A percentile compares a stretch with the other conserved stretches of the same genome.
These are phyloP conservation scores for Pseudognaphalium luteoalbum DNA, from an alignment of 129 eudicot genomes.

Conservation along the genomic window DNA sequence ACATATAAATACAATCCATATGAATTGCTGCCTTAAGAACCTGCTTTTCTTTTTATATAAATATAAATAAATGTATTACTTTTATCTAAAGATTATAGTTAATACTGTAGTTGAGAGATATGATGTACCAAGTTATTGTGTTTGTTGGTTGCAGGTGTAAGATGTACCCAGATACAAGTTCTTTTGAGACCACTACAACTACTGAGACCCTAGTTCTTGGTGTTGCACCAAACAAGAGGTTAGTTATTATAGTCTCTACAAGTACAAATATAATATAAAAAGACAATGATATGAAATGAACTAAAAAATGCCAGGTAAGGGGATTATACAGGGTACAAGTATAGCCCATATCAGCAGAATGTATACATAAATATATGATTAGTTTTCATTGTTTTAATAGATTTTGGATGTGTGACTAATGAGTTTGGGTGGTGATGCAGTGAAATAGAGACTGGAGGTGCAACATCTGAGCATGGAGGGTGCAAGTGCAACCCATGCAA, in stretches of 20 bases:
- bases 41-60: too few species aligned
- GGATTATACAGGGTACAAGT: not conserved
- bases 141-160: slow-evolving; percentile 11
- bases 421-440: not conserved
- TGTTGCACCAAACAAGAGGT: not conserved
- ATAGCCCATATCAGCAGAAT: not conserved
- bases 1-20: too few species aligned
- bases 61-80: too few species aligned
- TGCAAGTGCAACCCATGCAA: slow-evolving; percentile 17
- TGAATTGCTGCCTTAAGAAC: too few species aligned
- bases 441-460: not conserved
- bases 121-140: not conserved
- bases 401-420: not conserved
- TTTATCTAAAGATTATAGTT: not conserved
- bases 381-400: not conserved
- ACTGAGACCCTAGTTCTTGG: not conserved
- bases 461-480: slow-evolving; percentile 2
- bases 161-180: slow-evolving; percentile 18
- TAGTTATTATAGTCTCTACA: too few species aligned
- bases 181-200: not conserved
- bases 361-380: not conserved
- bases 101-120: not conserved
- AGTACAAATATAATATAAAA: too few species aligned
- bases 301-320: not conserved
- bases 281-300: not conserved